These are phyloP conservation scores for Protea cynaroides DNA, from an alignment of 164 flowering plant species.

Conservation along the genomic window DNA sequence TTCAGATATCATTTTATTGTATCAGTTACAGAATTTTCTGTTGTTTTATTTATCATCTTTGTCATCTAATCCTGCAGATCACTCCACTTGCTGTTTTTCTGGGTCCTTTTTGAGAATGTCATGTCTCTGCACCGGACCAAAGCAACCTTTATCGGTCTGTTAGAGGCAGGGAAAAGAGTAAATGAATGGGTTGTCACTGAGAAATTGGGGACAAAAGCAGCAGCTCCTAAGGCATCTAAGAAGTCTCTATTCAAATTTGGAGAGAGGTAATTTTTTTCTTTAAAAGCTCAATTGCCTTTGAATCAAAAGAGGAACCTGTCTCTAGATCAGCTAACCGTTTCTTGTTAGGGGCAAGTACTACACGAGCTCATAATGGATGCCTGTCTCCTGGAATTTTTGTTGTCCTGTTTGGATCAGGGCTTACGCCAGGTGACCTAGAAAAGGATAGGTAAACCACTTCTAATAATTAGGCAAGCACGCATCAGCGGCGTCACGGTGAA, in stretches of 20 bases:
- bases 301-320: too few relatives aligned
- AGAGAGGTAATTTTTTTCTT: conserved; percentile 42
- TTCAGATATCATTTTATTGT: background rate
- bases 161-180: conserved; percentile 77
- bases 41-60: background rate
- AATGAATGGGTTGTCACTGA: conserved; percentile 99
- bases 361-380: too few relatives aligned
- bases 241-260: conserved; percentile 39
- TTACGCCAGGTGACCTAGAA: too few relatives aligned
- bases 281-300: background rate
- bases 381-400: too few relatives aligned
- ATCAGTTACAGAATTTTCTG: background rate
- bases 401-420: too few relatives aligned
- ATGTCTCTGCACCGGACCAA: conserved; percentile 96
- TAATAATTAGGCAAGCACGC: too few relatives aligned
- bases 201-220: conserved; percentile 60
- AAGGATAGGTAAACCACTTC: too few relatives aligned
- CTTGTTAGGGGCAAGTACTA: too few relatives aligned
- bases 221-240: conserved; percentile 28
- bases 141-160: conserved; percentile 81
- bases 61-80: conserved; percentile 45
- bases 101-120: conserved; percentile 97
- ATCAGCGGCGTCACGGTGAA: too few relatives aligned
- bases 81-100: conserved; percentile 77
- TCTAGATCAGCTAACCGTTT: too few relatives aligned